phyloP scores from a whole-genome alignment of 106 monocot genomes.

The Dactylorhiza incarnata region DNA sequence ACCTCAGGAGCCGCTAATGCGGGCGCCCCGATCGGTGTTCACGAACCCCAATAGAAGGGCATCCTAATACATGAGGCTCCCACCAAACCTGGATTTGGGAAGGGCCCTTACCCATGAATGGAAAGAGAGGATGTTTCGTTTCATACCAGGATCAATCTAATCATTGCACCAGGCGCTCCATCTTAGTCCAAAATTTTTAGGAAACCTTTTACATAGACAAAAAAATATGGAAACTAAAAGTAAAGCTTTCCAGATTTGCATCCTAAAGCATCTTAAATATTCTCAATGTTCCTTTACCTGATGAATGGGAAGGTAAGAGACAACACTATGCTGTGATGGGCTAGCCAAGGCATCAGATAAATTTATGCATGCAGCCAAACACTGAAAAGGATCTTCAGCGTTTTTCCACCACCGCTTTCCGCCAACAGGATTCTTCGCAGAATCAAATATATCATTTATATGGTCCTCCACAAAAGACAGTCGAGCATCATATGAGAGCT shows the following conservation, averaged over 20 bases:
- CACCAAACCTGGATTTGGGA: not conserved
- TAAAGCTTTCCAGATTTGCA: no score
- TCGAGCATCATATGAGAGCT: conserved; percentile 57
- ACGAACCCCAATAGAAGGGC: not conserved
- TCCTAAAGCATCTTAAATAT: not conserved
- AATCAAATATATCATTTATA: conserved; percentile 73
- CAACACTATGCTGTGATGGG: conserved; percentile 31
- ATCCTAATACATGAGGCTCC: not conserved
- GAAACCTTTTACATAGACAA: not conserved
- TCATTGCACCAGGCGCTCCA: not conserved
- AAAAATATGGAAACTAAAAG: not conserved
- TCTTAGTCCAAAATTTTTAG: not conserved
- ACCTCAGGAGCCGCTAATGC: no score
- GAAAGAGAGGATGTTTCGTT: not conserved
- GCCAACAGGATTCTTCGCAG: conserved; percentile 70
- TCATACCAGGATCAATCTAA: not conserved
- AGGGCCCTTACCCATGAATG: not conserved
- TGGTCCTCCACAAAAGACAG: conserved; percentile 70
- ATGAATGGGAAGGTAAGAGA: conserved; percentile 80
- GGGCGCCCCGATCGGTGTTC: no score
- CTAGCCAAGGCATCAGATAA: conserved; percentile 65
- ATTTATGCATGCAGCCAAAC: conserved; percentile 80
- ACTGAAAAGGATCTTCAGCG: conserved; percentile 92
- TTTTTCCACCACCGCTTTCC: conserved; percentile 76
- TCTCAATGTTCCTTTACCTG: conserved; percentile 32